Percentiles rank a stretch among this genome's conserved stretches.
These are phyloP conservation scores for Beauveria asiatica DNA, from an alignment of 2,329 filamentous ascomycete species.

Conservation along the genomic window DNA sequence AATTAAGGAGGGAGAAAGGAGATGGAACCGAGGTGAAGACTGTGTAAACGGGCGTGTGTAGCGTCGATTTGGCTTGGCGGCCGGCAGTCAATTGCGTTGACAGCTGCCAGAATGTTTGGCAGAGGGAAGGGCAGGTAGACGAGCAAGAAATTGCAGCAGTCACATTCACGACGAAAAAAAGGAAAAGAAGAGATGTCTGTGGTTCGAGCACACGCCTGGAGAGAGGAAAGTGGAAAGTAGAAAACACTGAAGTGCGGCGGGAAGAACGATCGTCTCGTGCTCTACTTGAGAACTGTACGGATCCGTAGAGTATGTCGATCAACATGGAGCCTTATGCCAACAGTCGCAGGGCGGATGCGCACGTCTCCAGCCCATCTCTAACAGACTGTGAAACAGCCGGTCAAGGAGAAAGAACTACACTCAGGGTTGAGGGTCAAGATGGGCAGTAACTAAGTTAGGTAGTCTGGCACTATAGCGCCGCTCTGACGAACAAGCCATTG, in stretches of 20 bases:
- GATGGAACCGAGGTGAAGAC: not conserved
- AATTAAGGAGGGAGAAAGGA: constrained; percentile 9
- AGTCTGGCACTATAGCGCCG: not conserved
- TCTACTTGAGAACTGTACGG: not conserved
- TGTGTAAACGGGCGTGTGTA: constrained; percentile 5
- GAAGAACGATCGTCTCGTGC: not conserved
- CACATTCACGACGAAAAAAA: not conserved
- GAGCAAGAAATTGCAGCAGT: not conserved
- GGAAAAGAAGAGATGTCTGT: not conserved
- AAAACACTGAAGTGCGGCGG: not conserved
- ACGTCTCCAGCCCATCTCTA: not conserved
- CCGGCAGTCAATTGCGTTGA: not conserved
- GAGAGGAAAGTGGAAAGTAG: not conserved
- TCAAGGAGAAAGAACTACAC: too few relatives aligned
- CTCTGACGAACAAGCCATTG: not conserved
- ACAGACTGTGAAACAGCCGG: not conserved
- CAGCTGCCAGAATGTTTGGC: constrained; percentile 1
- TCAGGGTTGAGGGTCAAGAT: too few relatives aligned
- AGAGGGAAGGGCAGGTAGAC: not conserved
- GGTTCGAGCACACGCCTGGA: not conserved
- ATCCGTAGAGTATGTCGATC: not conserved
- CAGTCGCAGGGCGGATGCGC: not conserved
- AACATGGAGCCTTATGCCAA: not conserved
- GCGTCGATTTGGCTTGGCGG: not conserved
- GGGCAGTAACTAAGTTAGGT: not conserved